Conservation (phyloP, 257 asterid genomes). For the Plantago elongata region DNA sequence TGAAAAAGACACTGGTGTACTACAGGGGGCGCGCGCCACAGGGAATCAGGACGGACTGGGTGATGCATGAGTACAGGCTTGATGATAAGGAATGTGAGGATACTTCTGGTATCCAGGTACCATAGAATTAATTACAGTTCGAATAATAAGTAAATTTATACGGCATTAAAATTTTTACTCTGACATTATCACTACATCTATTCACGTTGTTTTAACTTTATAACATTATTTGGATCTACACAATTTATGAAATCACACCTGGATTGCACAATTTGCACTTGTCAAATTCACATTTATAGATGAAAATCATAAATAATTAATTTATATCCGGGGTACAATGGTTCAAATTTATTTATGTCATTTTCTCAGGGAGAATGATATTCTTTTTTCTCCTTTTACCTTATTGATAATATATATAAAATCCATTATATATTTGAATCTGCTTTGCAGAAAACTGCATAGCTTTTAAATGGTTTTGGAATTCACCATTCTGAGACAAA, state of each 20-base stretch:
- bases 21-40: slow-evolving; percentile 94
- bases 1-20: slow-evolving; percentile 92
- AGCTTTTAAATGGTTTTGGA: background rate
- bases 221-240: too few relatives aligned
- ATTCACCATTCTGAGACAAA: background rate
- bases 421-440: background rate
- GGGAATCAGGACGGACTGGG: slow-evolving; percentile 92
- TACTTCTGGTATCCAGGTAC: slow-evolving; percentile 86
- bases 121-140: slow-evolving; percentile 25
- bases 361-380: background rate
- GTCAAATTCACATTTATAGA: too few relatives aligned
- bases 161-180: too few relatives aligned
- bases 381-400: background rate
- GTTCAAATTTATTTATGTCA: background rate
- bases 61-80: slow-evolving; percentile 90
- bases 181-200: too few relatives aligned
- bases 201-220: too few relatives aligned
- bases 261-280: too few relatives aligned
- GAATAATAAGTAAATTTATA: too few relatives aligned
- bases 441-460: background rate
- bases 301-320: too few relatives aligned
- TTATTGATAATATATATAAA: background rate
- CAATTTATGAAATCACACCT: too few relatives aligned
- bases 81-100: slow-evolving; percentile 78
- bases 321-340: too few relatives aligned